Percentiles rank a stretch among this genome's conserved stretches.
These are phyloP conservation scores for Sarocladiaceae sp. DNA, from an alignment of 2,329 filamentous ascomycete genomes.

Conservation along the genomic window DNA sequence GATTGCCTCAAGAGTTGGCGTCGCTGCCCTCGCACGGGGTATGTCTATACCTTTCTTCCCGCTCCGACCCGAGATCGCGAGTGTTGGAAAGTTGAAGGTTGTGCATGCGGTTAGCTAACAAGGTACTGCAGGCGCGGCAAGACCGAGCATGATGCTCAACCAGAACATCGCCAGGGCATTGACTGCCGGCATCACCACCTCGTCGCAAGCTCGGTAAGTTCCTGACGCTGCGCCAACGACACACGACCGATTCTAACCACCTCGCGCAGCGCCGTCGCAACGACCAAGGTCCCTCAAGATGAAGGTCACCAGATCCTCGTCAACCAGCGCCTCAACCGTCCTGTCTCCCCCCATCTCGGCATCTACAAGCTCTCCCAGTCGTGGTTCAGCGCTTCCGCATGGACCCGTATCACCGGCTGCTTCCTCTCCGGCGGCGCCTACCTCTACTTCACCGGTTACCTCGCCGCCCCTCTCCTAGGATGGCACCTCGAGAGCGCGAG, in stretches of 20 bases:
- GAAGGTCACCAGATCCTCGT: constrained; percentile 65
- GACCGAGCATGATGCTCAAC: constrained; percentile 39
- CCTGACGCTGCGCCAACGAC: neutral
- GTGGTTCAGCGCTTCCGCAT: constrained; percentile 67
- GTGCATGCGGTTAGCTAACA: neutral
- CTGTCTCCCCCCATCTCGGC: constrained; percentile 76
- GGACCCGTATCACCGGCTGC: constrained; percentile 82
- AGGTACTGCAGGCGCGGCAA: constrained; percentile 32
- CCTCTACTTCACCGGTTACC: constrained; percentile 75
- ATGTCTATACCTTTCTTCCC: constrained; percentile 19
- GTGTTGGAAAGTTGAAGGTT: neutral
- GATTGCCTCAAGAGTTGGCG: constrained; percentile 54
- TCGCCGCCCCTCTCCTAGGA: constrained; percentile 70
- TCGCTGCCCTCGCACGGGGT: constrained; percentile 58
- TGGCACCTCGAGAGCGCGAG: constrained; percentile 57
- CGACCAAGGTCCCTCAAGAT: constrained; percentile 49
- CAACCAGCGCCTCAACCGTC: constrained; percentile 75
- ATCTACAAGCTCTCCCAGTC: constrained; percentile 89
- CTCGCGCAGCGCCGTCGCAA: constrained; percentile 47
- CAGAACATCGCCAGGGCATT: constrained; percentile 44
- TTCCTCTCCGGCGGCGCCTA: constrained; percentile 71
- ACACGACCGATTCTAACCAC: neutral
- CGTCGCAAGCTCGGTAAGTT: constrained; percentile 43
- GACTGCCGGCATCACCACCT: constrained; percentile 35
- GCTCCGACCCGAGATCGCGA: neutral